These are phyloP conservation scores for Trichoderma brevicompactum DNA, from an alignment of 2,329 filamentous ascomycete genomes.

Conservation along the genomic window DNA sequence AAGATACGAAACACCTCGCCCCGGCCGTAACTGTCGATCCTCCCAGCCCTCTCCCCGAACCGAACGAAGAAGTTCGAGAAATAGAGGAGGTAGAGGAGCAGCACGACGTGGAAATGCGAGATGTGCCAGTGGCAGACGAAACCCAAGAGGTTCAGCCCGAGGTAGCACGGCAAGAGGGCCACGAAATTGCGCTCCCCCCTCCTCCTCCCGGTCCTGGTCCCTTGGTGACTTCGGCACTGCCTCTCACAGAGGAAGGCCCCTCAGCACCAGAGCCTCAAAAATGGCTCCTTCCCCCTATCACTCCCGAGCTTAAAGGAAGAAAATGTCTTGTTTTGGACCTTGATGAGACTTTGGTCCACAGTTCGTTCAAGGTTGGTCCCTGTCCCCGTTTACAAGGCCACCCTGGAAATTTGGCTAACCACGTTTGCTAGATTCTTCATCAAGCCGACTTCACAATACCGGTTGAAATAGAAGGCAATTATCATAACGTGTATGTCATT, in stretches of 20 bases:
- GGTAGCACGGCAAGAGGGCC: constrained; percentile 45
- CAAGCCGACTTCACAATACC: constrained; percentile 99
- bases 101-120: constrained; percentile 70
- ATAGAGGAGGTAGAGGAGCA: constrained; percentile 53
- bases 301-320: constrained; percentile 78
- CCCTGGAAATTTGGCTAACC: constrained; percentile 22
- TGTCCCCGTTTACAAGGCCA: neutral
- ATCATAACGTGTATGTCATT: constrained; percentile 99
- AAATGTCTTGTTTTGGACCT: constrained; percentile 96
- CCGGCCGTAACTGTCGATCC: constrained; percentile 51
- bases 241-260: constrained; percentile 47
- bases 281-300: constrained; percentile 80
- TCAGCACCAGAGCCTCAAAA: constrained; percentile 54
- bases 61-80: constrained; percentile 35
- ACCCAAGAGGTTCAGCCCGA: constrained; percentile 51
- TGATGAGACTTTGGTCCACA: constrained; percentile 96
- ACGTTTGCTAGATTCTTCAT: constrained; percentile 74
- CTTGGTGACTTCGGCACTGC: constrained; percentile 47
- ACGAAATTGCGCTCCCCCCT: constrained; percentile 45
- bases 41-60: constrained; percentile 40
- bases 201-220: constrained; percentile 51
- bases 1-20: constrained; percentile 54
- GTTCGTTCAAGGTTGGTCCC: constrained; percentile 86
- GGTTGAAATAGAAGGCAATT: constrained; percentile 97
- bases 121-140: constrained; percentile 57